Percentiles rank a stretch among this genome's conserved stretches.
These are phyloP conservation scores for Ustilago crameri DNA, from an alignment of 1,284 basidiomycete species.

Conservation along the genomic window DNA sequence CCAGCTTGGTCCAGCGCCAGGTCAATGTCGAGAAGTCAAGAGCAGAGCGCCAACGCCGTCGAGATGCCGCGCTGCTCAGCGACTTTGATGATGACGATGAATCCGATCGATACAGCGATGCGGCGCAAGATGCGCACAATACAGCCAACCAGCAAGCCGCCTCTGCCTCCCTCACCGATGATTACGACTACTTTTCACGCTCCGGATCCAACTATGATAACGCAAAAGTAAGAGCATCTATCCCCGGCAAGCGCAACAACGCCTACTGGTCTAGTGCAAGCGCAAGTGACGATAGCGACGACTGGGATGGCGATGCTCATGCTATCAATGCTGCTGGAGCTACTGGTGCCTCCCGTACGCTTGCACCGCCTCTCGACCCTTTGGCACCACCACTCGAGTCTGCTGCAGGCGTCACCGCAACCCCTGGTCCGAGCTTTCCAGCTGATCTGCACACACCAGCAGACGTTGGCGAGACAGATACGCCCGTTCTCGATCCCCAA, in stretches of 20 bases:
- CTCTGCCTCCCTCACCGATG: slow-evolving; percentile 4
- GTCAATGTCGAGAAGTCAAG: slow-evolving; percentile 44
- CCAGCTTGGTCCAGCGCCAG: slow-evolving; percentile 44
- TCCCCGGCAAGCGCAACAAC: slow-evolving; percentile 10
- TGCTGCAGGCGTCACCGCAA: slow-evolving; percentile 14
- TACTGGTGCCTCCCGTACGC: slow-evolving; percentile 11
- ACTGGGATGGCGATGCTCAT: slow-evolving; percentile 37
- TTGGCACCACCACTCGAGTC: slow-evolving; percentile 14
- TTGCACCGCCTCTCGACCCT: slow-evolving; percentile 19
- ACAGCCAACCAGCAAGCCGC: slow-evolving; percentile 15
- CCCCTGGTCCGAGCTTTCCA: slow-evolving; percentile 43
- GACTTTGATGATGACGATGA: slow-evolving; percentile 41
- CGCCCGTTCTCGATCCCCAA: slow-evolving; percentile 50
- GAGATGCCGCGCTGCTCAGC: slow-evolving; percentile 33
- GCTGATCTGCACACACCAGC: slow-evolving; percentile 39
- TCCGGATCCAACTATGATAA: slow-evolving; percentile 18
- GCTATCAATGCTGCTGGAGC: slow-evolving; percentile 1
- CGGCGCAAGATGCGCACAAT: slow-evolving; percentile 18
- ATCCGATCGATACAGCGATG: slow-evolving; percentile 17
- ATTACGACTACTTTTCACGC: slow-evolving; percentile 48
- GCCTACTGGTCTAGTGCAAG: slow-evolving; percentile 33
- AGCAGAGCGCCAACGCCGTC: slow-evolving; percentile 30
- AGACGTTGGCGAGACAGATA: slow-evolving; percentile 34
- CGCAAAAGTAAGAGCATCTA: slow-evolving; percentile 26
- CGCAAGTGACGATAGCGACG: slow-evolving; percentile 47